Percentiles rank a stretch among this genome's conserved stretches.
Evolutionary conservation across 2,329 filamentous ascomycete genomes (phyloP).

Genomic region (Aspergillus jensenii): DNA sequence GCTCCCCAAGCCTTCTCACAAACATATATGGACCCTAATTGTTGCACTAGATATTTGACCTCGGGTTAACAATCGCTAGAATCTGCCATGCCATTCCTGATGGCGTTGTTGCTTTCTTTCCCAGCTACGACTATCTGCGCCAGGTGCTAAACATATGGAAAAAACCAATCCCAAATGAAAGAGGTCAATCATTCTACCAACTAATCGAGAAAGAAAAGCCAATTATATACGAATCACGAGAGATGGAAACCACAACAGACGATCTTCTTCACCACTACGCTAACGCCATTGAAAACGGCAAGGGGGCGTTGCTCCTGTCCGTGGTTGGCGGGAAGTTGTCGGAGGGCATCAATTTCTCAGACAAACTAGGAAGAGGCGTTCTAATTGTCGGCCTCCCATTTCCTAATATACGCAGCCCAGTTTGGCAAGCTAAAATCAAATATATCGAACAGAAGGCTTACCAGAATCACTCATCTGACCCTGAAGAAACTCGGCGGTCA

Average conservation of each 20-base stretch:
- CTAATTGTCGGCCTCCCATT: constrained; percentile 91
- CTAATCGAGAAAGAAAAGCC: constrained; percentile 34
- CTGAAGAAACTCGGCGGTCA: constrained; percentile 30
- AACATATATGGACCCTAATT: constrained; percentile 7
- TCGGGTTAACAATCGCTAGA: constrained; percentile 71
- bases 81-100: constrained; percentile 76
- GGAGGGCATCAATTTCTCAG: constrained; percentile 97
- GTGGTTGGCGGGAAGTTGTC: constrained; percentile 94
- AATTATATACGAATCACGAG: constrained; percentile 57
- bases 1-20: constrained; percentile 2
- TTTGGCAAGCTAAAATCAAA: constrained; percentile 90
- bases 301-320: constrained; percentile 79
- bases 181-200: constrained; percentile 28
- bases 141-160: constrained; percentile 68
- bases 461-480: constrained; percentile 24
- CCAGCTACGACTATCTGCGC: constrained; percentile 87
- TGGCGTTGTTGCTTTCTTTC: constrained; percentile 92
- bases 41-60: constrained; percentile 58
- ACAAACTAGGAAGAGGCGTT: constrained; percentile 83
- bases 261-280: constrained; percentile 73
- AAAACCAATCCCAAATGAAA: constrained; percentile 30
- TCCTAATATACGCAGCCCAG: constrained; percentile 81
- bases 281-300: constrained; percentile 59
- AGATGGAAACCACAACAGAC: constrained; percentile 53
- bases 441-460: constrained; percentile 70